Evolutionary conservation across 1,284 basidiomycete species (phyloP).

Genomic region (Papiliotrema nemorosa): DNA sequence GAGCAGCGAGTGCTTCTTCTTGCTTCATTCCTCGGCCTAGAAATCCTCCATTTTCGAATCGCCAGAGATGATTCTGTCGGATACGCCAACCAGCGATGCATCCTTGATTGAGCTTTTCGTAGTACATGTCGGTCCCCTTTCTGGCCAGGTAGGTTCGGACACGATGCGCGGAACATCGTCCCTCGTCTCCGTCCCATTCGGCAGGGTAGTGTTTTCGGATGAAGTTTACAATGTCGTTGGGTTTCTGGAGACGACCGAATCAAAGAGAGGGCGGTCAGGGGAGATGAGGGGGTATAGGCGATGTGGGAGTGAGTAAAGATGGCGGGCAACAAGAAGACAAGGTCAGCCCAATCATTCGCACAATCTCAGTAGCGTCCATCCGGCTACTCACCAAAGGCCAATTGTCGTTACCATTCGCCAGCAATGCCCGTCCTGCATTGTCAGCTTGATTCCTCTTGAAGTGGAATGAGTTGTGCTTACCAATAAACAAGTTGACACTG

Average conservation of each 20-base stretch:
- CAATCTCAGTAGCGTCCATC: background rate
- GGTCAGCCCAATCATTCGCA: background rate
- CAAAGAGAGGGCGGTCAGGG: background rate
- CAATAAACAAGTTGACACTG: conserved; percentile 47
- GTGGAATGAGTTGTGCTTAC: conserved; percentile 17
- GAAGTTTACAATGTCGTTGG: conserved; percentile 48
- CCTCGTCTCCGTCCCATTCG: conserved; percentile 49
- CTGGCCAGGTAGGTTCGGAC: conserved; percentile 47
- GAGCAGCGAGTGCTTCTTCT: conserved; percentile 42
- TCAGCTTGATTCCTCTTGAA: background rate
- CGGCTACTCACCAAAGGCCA: conserved; percentile 42
- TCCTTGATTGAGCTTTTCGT: conserved; percentile 47
- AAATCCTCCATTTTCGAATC: conserved; percentile 47
- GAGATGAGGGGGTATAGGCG: conserved; percentile 1
- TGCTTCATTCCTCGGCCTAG: conserved; percentile 48
- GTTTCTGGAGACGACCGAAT: conserved; percentile 32
- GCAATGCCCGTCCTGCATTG: conserved; percentile 35
- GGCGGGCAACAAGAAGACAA: background rate
- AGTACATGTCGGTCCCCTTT: conserved; percentile 50
- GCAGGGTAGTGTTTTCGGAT: conserved; percentile 46
- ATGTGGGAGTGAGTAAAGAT: conserved; percentile 2
- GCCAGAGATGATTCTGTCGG: conserved; percentile 46
- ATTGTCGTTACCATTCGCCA: conserved; percentile 47
- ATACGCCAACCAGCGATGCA: conserved; percentile 47
- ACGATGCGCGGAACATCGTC: conserved; percentile 45